A percentile compares a stretch with the other conserved stretches of the same genome.
Conservation (phyloP, 1,139 yeast species). For the Suhomyces bokatorum region DNA sequence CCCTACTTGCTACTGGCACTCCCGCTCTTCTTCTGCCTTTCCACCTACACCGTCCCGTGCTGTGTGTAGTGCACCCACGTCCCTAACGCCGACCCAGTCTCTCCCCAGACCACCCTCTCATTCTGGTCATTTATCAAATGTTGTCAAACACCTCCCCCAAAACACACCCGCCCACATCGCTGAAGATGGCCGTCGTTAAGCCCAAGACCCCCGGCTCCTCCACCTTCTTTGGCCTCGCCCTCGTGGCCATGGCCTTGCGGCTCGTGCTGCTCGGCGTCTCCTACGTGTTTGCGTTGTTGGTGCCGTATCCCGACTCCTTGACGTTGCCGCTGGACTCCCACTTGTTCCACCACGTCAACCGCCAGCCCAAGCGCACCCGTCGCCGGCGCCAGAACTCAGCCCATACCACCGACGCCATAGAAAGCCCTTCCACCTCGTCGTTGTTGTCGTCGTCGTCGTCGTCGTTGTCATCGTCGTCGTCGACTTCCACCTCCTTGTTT, state of each 20-base stretch:
- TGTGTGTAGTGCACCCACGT: too few relatives aligned
- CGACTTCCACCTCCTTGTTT: slow-evolving; percentile 14
- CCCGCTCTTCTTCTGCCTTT: not conserved
- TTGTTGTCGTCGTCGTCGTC: too few relatives aligned
- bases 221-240: slow-evolving; percentile 13
- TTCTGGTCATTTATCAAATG: too few relatives aligned
- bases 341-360: slow-evolving; percentile 9
- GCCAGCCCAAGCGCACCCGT: not conserved
- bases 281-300: slow-evolving; percentile 14
- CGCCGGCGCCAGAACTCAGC: too few relatives aligned
- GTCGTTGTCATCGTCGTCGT: too few relatives aligned
- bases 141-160: not conserved
- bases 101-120: too few relatives aligned
- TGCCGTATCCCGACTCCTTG: slow-evolving; percentile 11
- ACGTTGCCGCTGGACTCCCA: slow-evolving; percentile 12
- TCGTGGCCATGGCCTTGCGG: slow-evolving; percentile 20
- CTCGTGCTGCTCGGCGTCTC: slow-evolving; percentile 16
- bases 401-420: too few relatives aligned
- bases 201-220: not conserved
- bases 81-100: too few relatives aligned
- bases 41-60: too few relatives aligned
- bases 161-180: not conserved
- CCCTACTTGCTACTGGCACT: too few relatives aligned
- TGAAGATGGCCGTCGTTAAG: too few relatives aligned
- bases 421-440: too few relatives aligned